These are phyloP conservation scores for Cephaloascus albidus DNA, from an alignment of 805 yeast genomes.

Conservation along the genomic window DNA sequence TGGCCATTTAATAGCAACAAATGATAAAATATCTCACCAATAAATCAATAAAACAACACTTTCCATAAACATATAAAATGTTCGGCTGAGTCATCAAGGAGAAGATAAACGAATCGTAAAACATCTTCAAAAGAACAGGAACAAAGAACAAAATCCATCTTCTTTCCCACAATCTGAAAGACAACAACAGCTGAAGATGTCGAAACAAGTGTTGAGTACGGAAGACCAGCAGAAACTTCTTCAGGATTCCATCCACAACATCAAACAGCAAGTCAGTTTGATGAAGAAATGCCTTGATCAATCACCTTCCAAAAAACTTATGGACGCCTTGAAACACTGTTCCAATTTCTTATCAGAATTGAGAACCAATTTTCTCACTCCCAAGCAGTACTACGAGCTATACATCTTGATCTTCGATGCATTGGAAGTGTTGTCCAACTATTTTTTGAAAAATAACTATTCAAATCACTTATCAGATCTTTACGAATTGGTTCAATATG, in stretches of 20 bases:
- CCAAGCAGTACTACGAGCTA: slow-evolving; percentile 89
- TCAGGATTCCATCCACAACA: slow-evolving; percentile 37
- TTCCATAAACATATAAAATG: too few relatives aligned
- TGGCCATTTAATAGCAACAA: too few relatives aligned
- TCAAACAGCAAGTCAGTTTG: slow-evolving; percentile 59
- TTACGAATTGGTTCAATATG: slow-evolving; percentile 91
- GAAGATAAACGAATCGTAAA: too few relatives aligned
- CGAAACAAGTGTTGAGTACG: slow-evolving; percentile 3
- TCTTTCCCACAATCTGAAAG: too few relatives aligned
- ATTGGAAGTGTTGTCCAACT: slow-evolving; percentile 54
- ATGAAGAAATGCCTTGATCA: slow-evolving; percentile 73
- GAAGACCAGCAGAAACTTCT: slow-evolving; percentile 17
- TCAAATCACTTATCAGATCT: slow-evolving; percentile 75
- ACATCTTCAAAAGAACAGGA: too few relatives aligned
- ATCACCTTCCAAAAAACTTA: slow-evolving; percentile 47
- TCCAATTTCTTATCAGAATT: slow-evolving; percentile 75
- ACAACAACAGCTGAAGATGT: too few relatives aligned
- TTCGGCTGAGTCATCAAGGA: too few relatives aligned
- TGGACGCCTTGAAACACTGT: slow-evolving; percentile 86
- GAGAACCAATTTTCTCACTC: slow-evolving; percentile 65
- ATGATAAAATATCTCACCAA: too few relatives aligned
- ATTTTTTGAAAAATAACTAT: slow-evolving; percentile 59
- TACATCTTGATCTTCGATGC: slow-evolving; percentile 82
- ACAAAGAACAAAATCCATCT: too few relatives aligned
- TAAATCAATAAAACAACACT: too few relatives aligned